phyloP scores from a whole-genome alignment of 148 eudicot genomes.

The Dysphania ambrosioides region DNA sequence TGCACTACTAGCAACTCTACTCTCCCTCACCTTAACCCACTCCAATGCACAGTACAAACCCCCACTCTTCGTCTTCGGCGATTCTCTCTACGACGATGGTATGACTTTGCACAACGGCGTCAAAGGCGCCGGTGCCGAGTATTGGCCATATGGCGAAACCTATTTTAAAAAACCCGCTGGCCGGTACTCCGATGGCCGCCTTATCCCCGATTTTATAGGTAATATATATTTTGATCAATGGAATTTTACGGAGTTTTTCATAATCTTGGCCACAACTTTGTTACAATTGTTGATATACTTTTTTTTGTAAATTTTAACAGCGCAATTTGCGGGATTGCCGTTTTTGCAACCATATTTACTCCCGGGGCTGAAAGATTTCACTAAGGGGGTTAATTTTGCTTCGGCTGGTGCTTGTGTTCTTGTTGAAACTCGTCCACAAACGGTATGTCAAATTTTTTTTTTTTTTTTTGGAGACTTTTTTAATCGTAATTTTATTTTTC shows the following conservation, averaged over 20 bases:
- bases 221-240: no score
- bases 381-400: conserved; percentile 44
- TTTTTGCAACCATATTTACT: conserved; percentile 36
- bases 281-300: no score
- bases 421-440: conserved; percentile 31
- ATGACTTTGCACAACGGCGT: conserved; percentile 37
- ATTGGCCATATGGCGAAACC: conserved; percentile 49
- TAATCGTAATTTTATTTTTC: background rate
- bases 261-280: no score
- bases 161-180: conserved; percentile 44
- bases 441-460: conserved; percentile 29
- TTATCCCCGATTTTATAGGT: conserved; percentile 55
- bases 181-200: conserved; percentile 43
- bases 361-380: conserved; percentile 32
- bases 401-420: conserved; percentile 50
- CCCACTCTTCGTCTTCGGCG: conserved; percentile 49
- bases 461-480: background rate
- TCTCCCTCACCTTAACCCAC: background rate
- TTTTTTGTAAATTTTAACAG: no score
- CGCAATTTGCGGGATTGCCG: conserved; percentile 39
- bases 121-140: conserved; percentile 27
- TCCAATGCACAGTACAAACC: conserved; percentile 14
- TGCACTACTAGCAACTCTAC: background rate
- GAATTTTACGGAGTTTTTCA: no score
- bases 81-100: conserved; percentile 48